Conservation (phyloP, 2,329 filamentous ascomycete genomes). For the Zymoseptoria pseudotritici region DNA sequence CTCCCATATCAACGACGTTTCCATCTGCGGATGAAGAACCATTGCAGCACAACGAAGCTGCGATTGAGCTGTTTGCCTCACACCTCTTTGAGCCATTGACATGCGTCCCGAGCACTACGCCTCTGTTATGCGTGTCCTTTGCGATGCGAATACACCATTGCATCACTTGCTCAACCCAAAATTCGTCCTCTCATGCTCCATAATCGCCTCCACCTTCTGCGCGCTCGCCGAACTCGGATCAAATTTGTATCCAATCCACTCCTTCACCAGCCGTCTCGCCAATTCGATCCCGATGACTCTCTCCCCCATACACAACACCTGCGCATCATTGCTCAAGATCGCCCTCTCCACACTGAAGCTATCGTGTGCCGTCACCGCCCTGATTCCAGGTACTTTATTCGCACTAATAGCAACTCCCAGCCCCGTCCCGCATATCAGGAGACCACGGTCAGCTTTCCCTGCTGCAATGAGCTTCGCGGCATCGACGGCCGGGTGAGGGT, state of each 20-base stretch:
- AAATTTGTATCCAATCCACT: slow-evolving; percentile 81
- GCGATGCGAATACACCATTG: background rate
- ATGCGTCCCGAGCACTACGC: background rate
- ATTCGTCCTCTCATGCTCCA: slow-evolving; percentile 40
- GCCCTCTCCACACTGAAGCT: slow-evolving; percentile 75
- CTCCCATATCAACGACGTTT: background rate
- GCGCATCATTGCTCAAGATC: slow-evolving; percentile 75
- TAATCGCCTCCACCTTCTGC: slow-evolving; percentile 46
- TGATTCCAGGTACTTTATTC: slow-evolving; percentile 77
- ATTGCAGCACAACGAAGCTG: background rate
- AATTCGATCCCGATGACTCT: slow-evolving; percentile 74
- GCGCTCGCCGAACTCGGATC: slow-evolving; percentile 59
- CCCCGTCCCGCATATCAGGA: slow-evolving; percentile 79
- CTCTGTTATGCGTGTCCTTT: background rate
- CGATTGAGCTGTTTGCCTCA: too few relatives aligned
- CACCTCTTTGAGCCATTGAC: too few relatives aligned
- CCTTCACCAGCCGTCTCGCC: slow-evolving; percentile 65
- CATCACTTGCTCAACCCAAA: slow-evolving; percentile 14
- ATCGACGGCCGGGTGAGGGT: slow-evolving; percentile 69
- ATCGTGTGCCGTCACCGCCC: slow-evolving; percentile 85
- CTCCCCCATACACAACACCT: slow-evolving; percentile 82
- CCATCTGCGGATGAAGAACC: background rate
- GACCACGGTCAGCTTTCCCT: slow-evolving; percentile 65
- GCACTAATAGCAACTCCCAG: slow-evolving; percentile 82
- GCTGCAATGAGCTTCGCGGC: slow-evolving; percentile 58